Evolutionary conservation across 2,329 filamentous ascomycete genomes (phyloP).

Genomic region (Chrysoporthe cubensis): DNA sequence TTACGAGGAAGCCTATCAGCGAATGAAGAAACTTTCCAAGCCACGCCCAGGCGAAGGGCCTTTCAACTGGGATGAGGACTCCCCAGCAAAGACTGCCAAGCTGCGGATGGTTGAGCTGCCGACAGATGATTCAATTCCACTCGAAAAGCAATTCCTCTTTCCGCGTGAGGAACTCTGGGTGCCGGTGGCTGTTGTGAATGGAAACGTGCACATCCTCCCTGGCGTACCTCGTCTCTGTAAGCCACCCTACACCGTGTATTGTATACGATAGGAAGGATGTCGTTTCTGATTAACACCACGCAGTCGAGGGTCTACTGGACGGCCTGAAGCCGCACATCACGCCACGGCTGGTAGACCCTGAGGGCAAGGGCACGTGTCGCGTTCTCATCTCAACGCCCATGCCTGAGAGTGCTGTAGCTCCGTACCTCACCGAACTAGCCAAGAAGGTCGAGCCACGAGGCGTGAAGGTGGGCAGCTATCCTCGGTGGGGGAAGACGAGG

Average conservation of each 20-base stretch:
- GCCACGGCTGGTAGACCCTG: constrained; percentile 75
- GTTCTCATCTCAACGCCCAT: constrained; percentile 86
- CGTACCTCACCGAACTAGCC: constrained; percentile 80
- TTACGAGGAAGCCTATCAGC: constrained; percentile 74
- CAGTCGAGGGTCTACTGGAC: constrained; percentile 75
- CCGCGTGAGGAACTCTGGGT: constrained; percentile 86
- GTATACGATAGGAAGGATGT: neutral
- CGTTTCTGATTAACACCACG: neutral
- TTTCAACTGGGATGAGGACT: constrained; percentile 85
- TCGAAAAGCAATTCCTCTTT: constrained; percentile 77
- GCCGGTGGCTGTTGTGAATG: constrained; percentile 84
- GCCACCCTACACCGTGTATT: constrained; percentile 32
- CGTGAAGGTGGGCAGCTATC: constrained; percentile 95
- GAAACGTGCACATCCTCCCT: constrained; percentile 90
- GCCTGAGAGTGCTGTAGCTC: constrained; percentile 82
- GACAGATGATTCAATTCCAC: constrained; percentile 66
- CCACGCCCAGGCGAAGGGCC: constrained; percentile 72
- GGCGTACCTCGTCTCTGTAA: constrained; percentile 81
- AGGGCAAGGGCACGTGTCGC: constrained; percentile 78
- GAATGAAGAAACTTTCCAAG: constrained; percentile 82
- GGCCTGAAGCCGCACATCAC: constrained; percentile 73
- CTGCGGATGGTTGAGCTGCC: constrained; percentile 90
- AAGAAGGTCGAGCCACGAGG: constrained; percentile 72
- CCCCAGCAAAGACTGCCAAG: constrained; percentile 77
- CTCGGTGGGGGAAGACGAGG: constrained; percentile 81